Evolutionary conservation across 768 basidiomycete species (phyloP).

Genomic region (Auriscalpium orientale): DNA sequence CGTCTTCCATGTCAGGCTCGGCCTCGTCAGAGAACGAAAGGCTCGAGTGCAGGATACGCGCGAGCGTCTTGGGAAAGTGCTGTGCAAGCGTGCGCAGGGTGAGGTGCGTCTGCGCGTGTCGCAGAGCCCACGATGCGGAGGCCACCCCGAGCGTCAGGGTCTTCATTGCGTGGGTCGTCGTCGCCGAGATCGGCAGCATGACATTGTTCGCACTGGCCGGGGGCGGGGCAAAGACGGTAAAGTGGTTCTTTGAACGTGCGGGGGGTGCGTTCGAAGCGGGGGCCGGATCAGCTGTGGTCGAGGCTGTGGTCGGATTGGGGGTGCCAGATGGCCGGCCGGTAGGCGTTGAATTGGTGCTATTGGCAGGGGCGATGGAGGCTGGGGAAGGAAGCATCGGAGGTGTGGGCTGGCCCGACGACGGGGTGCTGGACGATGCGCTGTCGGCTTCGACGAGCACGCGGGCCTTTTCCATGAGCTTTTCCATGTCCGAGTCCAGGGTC

Average conservation of each 20-base stretch:
- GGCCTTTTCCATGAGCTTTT: conserved; percentile 14
- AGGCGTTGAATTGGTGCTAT: conserved; percentile 74
- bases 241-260: conserved; percentile 12
- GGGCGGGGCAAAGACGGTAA: conserved; percentile 15
- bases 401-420: conserved; percentile 24
- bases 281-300: conserved; percentile 14
- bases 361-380: conserved; percentile 57
- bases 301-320: conserved; percentile 32
- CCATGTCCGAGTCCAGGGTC: conserved; percentile 14
- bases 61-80: conserved; percentile 70
- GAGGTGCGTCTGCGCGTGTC: conserved; percentile 37
- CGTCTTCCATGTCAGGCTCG: conserved; percentile 78
- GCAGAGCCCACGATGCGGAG: conserved; percentile 22
- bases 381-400: conserved; percentile 79
- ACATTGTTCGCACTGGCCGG: conserved; percentile 16
- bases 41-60: conserved; percentile 62
- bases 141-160: conserved; percentile 34
- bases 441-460: conserved; percentile 16
- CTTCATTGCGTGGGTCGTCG: conserved; percentile 23
- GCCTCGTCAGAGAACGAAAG: conserved; percentile 60
- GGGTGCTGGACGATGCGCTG: conserved; percentile 11
- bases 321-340: conserved; percentile 52
- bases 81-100: conserved; percentile 62
- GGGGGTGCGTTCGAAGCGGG: conserved; percentile 21
- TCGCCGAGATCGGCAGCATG: conserved; percentile 14